phyloP scores from a whole-genome alignment of 2,329 filamentous ascomycete genomes.

The Leptographium procerum region DNA sequence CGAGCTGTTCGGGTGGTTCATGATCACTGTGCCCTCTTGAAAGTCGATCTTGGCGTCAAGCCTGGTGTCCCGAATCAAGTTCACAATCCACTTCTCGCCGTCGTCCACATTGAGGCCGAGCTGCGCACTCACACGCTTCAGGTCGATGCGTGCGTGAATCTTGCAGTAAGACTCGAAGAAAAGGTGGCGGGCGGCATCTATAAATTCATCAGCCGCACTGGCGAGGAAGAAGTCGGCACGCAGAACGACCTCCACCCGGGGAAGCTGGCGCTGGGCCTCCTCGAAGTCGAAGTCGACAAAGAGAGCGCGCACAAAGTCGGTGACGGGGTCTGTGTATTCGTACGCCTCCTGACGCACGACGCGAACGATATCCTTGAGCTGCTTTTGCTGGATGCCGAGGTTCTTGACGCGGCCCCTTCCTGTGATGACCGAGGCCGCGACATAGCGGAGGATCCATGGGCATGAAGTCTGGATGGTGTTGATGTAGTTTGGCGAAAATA shows the following conservation, averaged over 20 bases:
- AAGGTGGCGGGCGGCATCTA: constrained; percentile 87
- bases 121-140: constrained; percentile 87
- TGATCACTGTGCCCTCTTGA: constrained; percentile 94
- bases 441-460: constrained; percentile 92
- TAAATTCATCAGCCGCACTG: constrained; percentile 73
- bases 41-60: constrained; percentile 99
- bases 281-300: constrained; percentile 97
- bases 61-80: constrained; percentile 92
- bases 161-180: constrained; percentile 99
- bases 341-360: constrained; percentile 96
- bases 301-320: constrained; percentile 89
- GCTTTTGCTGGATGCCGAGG: constrained; percentile 85
- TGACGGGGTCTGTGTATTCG: constrained; percentile 93
- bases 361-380: constrained; percentile 92
- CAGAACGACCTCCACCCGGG: constrained; percentile 80
- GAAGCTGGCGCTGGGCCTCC: constrained; percentile 82
- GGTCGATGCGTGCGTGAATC: constrained; percentile 97
- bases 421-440: constrained; percentile 88
- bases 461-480: constrained; percentile 98
- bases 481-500: constrained; percentile 96
- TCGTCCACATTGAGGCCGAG: constrained; percentile 87
- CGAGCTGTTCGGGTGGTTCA: constrained; percentile 98
- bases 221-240: constrained; percentile 93
- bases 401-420: constrained; percentile 75
- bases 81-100: constrained; percentile 99